Base-by-base conservation (phyloP, 192 early-diverging fungal species). In the Backusella luteola region DNA sequence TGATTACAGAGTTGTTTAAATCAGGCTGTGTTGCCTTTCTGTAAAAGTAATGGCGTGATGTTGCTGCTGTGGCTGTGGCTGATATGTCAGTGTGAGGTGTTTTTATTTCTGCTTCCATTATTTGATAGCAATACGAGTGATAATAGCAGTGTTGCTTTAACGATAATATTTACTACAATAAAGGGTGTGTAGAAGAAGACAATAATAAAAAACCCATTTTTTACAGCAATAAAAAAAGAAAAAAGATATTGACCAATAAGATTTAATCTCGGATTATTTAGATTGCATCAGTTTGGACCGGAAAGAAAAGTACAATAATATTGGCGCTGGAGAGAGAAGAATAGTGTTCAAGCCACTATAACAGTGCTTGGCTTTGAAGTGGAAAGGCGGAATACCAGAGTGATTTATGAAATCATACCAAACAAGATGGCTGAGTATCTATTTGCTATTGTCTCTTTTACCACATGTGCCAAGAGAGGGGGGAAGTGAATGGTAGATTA, bases 31-130 rank as follows among this genome's bases (percentile, higher is more conserved):
- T 46, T 42, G 66, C 38, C 42, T 53, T 70, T 46, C 75, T 35
- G 19, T 70, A 69, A 70, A 76, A 69, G 29, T 76, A 76, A 17
- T 69, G 75, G 15, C 67, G 29, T 12, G 75, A 76, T 23, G 63
- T 34, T 67, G 35, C 11, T 21, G 46, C n/a, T 21, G 46, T 12
- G 0, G 71, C 46, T 73, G 46, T 73, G 2, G 52, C 0, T 63
- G 56, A 63, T 63, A 63, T 29, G 29, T 63, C 21, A 4, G 56
- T 63, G 29, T 63, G 21, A 14, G 56, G 23, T 29, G 56, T 14
- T 63, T 63, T 26, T 63, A 63, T 63, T 4, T 63, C 56, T 63
- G 56, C 26, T 29, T 63, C 56, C 56, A 63, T 63, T 63, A 63
- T 63, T 63, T 12, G 15, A 8, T 23, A 26, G 23, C 26, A 23